A percentile compares a stretch with the other conserved stretches of the same genome.
phyloP scores from a whole-genome alignment of 2,329 filamentous ascomycete genomes.

The Pseudopithomyces chartarum region DNA sequence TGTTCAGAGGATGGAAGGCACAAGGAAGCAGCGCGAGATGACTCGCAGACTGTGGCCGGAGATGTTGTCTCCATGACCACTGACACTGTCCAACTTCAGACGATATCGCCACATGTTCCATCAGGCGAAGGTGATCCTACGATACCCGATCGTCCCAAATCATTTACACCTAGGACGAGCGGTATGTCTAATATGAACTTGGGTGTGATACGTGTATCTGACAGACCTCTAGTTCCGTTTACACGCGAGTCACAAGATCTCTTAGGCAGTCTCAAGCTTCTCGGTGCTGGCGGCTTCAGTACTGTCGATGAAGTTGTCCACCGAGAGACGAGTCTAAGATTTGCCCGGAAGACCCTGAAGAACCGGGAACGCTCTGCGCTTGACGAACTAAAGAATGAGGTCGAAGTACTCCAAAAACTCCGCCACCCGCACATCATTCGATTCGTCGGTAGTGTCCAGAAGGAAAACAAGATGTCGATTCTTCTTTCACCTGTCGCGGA shows the following conservation, averaged over 20 bases:
- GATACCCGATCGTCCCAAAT: neutral
- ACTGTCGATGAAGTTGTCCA: conserved; percentile 45
- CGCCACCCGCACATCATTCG: conserved; percentile 47
- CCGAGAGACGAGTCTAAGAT: conserved; percentile 37
- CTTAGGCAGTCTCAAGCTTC: conserved; percentile 35
- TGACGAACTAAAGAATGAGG: conserved; percentile 42
- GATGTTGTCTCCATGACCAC: conserved; percentile 33
- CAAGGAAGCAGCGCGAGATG: conserved; percentile 23
- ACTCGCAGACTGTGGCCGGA: conserved; percentile 38
- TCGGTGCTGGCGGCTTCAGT: conserved; percentile 44
- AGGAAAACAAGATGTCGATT: conserved; percentile 44
- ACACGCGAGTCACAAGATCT: neutral
- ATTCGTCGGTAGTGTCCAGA: conserved; percentile 42
- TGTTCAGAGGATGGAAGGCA: conserved; percentile 17
- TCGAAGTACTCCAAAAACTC: conserved; percentile 43
- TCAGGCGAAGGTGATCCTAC: conserved; percentile 1
- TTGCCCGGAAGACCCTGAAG: conserved; percentile 46
- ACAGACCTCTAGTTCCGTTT: neutral
- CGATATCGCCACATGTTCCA: neutral
- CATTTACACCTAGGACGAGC: neutral
- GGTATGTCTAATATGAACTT: neutral
- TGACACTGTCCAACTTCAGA: conserved; percentile 1
- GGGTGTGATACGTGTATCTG: neutral
- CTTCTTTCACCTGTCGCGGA: conserved; percentile 44
- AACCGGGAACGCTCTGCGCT: conserved; percentile 38